phyloP scores from a whole-genome alignment of 2,329 filamentous ascomycete genomes.

The Elsinoe perseae region DNA sequence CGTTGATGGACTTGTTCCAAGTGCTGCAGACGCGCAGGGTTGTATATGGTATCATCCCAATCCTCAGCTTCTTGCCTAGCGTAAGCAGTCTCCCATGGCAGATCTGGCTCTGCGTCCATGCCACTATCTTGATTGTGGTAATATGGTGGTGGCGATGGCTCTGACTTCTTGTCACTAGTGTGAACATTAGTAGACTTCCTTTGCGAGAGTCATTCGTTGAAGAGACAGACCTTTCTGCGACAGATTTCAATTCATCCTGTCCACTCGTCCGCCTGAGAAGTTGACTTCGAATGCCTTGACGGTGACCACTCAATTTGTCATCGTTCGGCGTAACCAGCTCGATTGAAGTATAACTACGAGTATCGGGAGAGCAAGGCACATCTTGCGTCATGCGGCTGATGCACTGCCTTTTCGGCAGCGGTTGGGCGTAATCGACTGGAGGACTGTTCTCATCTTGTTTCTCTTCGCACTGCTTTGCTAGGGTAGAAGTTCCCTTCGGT shows the following conservation, averaged over 20 bases:
- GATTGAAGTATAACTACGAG: background rate
- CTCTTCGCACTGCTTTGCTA: background rate
- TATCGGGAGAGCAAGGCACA: background rate
- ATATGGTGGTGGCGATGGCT: conserved; percentile 2
- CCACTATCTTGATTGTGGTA: background rate
- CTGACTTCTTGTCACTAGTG: background rate
- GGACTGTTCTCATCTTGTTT: background rate
- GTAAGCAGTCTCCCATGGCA: conserved; percentile 25
- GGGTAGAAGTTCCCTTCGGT: background rate
- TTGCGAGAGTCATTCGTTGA: background rate
- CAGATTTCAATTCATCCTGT: too few relatives aligned
- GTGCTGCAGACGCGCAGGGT: conserved; percentile 21
- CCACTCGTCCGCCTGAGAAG: too few relatives aligned
- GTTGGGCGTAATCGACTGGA: background rate
- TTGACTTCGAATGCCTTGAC: too few relatives aligned
- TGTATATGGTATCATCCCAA: conserved; percentile 29
- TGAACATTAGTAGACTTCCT: background rate
- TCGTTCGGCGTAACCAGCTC: background rate
- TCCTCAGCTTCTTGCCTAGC: conserved; percentile 18
- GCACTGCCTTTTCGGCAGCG: background rate
- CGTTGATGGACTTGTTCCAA: conserved; percentile 24
- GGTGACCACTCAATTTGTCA: too few relatives aligned
- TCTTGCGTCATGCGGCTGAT: background rate
- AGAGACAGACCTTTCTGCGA: background rate
- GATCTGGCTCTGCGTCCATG: conserved; percentile 18